Percentiles rank a stretch among this genome's conserved stretches.
Conservation (phyloP, 169 alveolate genomes). For the Condylostoma magnum region DNA sequence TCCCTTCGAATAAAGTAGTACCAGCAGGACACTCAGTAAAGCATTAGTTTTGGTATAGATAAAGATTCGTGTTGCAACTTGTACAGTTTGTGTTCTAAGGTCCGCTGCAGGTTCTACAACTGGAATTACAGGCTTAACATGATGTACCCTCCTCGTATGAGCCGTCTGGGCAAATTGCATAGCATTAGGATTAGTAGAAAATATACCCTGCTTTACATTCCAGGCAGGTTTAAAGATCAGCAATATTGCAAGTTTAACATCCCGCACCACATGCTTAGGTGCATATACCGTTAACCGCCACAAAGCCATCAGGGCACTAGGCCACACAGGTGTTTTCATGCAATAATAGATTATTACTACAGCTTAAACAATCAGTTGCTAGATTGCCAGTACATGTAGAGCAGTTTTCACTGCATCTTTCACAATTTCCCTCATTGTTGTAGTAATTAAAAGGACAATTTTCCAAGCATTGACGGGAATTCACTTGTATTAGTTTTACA, state of each 20-base stretch:
- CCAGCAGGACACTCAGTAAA: too few species aligned
- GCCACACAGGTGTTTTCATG: neutral
- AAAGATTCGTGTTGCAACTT: too few species aligned
- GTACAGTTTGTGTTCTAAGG: too few species aligned
- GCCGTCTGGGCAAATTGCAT: neutral
- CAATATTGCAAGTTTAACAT: neutral
- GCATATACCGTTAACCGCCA: neutral
- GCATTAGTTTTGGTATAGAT: too few species aligned
- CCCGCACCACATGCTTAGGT: neutral
- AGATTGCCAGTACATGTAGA: neutral
- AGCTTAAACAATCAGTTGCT: neutral
- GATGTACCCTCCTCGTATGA: neutral
- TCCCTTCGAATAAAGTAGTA: too few species aligned
- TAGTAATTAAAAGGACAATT: neutral
- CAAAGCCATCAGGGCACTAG: neutral
- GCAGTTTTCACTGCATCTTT: slow-evolving; percentile 1
- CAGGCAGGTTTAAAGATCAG: neutral
- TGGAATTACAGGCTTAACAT: neutral
- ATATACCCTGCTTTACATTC: neutral
- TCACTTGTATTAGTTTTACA: neutral
- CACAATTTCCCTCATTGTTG: neutral
- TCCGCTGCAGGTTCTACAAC: slow-evolving; percentile 9
- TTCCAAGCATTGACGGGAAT: neutral
- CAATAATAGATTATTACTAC: neutral
- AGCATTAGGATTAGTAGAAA: neutral